Evolutionary conservation across 306 rosid genomes (phyloP), one percentile per base, ranked within the genome.

Genomic region (Cicer cuneatum): DNA sequence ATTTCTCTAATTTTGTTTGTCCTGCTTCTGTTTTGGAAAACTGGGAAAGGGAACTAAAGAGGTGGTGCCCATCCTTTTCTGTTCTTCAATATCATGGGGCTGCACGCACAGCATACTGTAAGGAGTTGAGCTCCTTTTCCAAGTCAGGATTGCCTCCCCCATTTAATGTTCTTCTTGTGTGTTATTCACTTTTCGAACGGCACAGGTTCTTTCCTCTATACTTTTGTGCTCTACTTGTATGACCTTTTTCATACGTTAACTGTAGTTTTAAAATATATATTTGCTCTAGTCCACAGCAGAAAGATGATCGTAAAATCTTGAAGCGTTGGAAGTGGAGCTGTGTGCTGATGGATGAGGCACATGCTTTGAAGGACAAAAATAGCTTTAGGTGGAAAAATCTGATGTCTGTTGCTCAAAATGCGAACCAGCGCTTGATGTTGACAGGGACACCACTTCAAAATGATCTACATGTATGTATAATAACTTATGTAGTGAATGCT

Each of bases 11-110:
- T 66, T 66, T 59, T 81, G 99, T 94, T 19, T 94, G 99, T 73
- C 99, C 99, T 75, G 99, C 99, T 75, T 94, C 98, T 49, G 96
- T 94, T 83, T 85, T 94, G 90, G 98, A 94, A 88, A 94, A 94
- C 77, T 94, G 97, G 98, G 95, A 90, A 82, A 94, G 98, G 82
- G 98, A 94, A 77, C 86, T 94, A 29, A 85, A 86, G 60, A 91
- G 73, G 84, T 94, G 98, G 97, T 94, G 98, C 63, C 98, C 97
- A 1, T 85, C 90, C 35, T 86, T 94, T 82, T 80, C 97, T 49
- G 86, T 92, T 82, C 88, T 94, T 73, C 99, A 86, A 76, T 94
- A 87, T 81, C 99, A 94, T 58, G 96, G 99, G 45, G 89, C 95
- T 63, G 83, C 81, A 1, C 87, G 95, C 57, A 70, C 96, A 47